Base-by-base conservation (phyloP, 2,329 filamentous ascomycete species). In the Penicillium sp. region DNA sequence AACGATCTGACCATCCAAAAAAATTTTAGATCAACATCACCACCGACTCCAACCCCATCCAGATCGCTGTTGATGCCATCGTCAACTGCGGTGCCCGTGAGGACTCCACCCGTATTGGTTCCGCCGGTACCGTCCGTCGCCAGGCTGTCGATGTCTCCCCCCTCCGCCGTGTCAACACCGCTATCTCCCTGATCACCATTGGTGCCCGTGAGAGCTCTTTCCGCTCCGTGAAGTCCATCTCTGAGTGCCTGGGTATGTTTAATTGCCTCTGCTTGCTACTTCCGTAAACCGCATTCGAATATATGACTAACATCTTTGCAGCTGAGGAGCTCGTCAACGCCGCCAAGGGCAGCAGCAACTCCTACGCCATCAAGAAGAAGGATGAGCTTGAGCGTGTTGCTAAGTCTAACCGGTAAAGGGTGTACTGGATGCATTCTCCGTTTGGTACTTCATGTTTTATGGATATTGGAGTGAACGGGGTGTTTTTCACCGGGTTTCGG, bases 311-410 rank as follows among this genome's bases (percentile, higher is more conserved):
- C 32, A 39, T 40, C 8, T 40, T 24, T 34, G 3, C 29, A 46
- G 93, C 93, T 73, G 94, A 98, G 81, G 93, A 98, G 85, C 84
- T 98, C 76, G 97, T 98, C 86, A 98, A 98, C 84, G 94, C 94
- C 74, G 94, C 94, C 77, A 98, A 98, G 89, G 93, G 93, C 73
- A 94, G 87, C 85, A 94, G 88, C 81, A 98, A 98, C 90, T 96
- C 90, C 66, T 98, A 97, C 77, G 93, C 94, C 71, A 98, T 98
- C 86, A 98, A 98, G 90, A 98, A 98, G 90, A 98, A 98, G 91
- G 93, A 98, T 78, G 94, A 98, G 87, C 79, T 98, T 81, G 93
- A 98, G 87, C 93, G 93, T 93, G 93, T 98, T 70, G 93, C 93
- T 80, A 98, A 98, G 89, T 89, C 84, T 84, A 98, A 98, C 86